A percentile compares a stretch with the other conserved stretches of the same genome.
phyloP scores from a whole-genome alignment of 1,284 basidiomycete genomes.

The Meripilus lineatus region DNA sequence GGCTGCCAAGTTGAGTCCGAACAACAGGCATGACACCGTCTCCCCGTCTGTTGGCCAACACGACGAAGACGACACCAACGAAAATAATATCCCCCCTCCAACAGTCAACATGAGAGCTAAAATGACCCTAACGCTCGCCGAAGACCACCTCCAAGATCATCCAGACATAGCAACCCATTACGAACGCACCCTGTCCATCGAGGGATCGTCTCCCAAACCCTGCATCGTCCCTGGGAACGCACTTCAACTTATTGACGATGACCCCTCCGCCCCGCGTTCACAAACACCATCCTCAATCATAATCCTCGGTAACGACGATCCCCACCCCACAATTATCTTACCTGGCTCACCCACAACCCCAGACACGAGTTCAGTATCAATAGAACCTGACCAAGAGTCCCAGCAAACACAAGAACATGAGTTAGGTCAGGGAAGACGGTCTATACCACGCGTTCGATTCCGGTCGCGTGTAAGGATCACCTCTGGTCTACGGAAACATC shows the following conservation, averaged over 20 bases:
- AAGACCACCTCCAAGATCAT: constrained; percentile 13
- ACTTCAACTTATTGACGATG: constrained; percentile 32
- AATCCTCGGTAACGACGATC: constrained; percentile 21
- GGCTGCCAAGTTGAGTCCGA: background rate
- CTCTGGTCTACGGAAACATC: constrained; percentile 36
- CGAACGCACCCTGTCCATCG: constrained; percentile 23
- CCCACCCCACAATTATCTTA: constrained; percentile 10
- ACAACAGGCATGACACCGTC: background rate
- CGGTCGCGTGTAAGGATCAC: constrained; percentile 54
- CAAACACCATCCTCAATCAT: constrained; percentile 25
- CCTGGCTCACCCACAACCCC: constrained; percentile 5
- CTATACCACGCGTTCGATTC: constrained; percentile 42
- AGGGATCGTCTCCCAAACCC: constrained; percentile 26
- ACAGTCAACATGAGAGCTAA: constrained; percentile 10
- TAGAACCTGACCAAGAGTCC: too few relatives aligned
- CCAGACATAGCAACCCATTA: constrained; percentile 13
- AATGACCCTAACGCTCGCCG: constrained; percentile 16
- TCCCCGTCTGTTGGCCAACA: background rate
- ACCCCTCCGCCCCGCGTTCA: constrained; percentile 22
- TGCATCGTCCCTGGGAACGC: constrained; percentile 31
- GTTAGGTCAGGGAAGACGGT: constrained; percentile 9
- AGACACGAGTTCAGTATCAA: constrained; percentile 12
- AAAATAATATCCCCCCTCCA: background rate
- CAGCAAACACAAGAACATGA: too few relatives aligned
- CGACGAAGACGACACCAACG: background rate